phyloP scores from a whole-genome alignment of 495 filamentous ascomycete species.

The Talaromyces borbonicus region DNA sequence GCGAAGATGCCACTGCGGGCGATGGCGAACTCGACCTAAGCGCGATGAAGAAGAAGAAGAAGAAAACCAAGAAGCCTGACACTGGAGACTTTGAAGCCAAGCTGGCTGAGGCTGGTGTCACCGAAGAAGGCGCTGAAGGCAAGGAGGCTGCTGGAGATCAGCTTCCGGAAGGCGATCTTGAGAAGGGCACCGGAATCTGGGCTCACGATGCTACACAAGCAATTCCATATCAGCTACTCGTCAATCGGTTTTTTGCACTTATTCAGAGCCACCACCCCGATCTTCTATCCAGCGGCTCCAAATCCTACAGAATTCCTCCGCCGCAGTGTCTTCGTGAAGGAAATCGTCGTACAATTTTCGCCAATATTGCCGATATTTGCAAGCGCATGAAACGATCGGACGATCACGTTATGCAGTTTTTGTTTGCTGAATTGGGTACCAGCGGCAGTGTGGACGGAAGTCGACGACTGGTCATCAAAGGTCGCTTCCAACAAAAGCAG shows the following conservation, averaged over 20 bases:
- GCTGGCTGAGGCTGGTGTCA: constrained; percentile 64
- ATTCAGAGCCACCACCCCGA: constrained; percentile 92
- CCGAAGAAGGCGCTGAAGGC: constrained; percentile 38
- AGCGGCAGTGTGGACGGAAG: constrained; percentile 88
- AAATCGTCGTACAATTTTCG: constrained; percentile 99
- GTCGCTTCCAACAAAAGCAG: constrained; percentile 97
- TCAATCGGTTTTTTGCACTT: constrained; percentile 84
- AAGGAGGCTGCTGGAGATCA: constrained; percentile 35
- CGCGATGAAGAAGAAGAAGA: constrained; percentile 89
- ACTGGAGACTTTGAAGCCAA: constrained; percentile 73
- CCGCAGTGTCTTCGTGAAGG: constrained; percentile 99
- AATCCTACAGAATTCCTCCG: constrained; percentile 97
- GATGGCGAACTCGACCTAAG: constrained; percentile 65
- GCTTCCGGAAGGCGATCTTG: constrained; percentile 62
- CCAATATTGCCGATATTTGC: constrained; percentile 89
- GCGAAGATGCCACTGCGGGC: constrained; percentile 47
- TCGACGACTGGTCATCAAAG: constrained; percentile 93
- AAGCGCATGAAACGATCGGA: constrained; percentile 94
- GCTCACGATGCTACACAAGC: constrained; percentile 62
- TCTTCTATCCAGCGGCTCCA: constrained; percentile 72
- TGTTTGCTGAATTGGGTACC: constrained; percentile 97
- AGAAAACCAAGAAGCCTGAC: constrained; percentile 64
- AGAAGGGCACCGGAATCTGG: constrained; percentile 92
- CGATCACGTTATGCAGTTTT: constrained; percentile 92
- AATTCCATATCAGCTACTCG: constrained; percentile 75